Evolutionary conservation across 2,329 filamentous ascomycete species (phyloP).

Genomic region (Cercospora canescens): DNA sequence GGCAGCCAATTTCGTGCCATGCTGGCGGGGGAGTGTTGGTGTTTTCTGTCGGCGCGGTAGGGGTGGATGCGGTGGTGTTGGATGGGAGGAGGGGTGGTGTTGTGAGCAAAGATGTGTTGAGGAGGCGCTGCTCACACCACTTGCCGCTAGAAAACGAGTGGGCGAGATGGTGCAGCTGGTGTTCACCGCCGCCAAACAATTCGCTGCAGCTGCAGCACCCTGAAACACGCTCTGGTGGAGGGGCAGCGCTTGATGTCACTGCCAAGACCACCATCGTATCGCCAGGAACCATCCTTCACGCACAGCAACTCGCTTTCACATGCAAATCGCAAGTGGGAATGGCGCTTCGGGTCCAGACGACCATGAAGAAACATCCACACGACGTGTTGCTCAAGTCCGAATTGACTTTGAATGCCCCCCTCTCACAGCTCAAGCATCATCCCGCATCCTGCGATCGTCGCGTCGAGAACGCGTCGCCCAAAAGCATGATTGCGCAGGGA

Average conservation of each 20-base stretch:
- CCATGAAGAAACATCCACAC: too few species aligned
- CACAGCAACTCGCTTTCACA: neutral
- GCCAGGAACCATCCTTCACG: neutral
- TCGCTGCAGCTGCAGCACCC: neutral
- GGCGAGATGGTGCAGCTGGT: neutral
- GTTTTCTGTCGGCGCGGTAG: neutral
- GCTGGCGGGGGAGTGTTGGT: neutral
- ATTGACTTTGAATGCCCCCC: neutral
- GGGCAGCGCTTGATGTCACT: neutral
- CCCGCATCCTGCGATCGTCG: neutral
- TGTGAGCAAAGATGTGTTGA: neutral
- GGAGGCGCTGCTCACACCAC: neutral
- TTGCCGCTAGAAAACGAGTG: neutral
- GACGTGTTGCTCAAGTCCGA: neutral
- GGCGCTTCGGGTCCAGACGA: neutral
- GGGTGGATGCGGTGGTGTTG: neutral
- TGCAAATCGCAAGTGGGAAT: neutral
- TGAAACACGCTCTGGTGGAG: neutral
- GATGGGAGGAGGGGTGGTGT: neutral
- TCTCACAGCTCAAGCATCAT: neutral
- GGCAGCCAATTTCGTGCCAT: conserved; percentile 28
- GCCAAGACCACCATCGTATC: neutral
- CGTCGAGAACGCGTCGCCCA: neutral
- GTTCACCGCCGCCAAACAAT: neutral
- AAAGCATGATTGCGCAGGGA: too few species aligned